Evolutionary conservation across 2,329 filamentous ascomycete species (phyloP).

Genomic region (Alternaria triticina): DNA sequence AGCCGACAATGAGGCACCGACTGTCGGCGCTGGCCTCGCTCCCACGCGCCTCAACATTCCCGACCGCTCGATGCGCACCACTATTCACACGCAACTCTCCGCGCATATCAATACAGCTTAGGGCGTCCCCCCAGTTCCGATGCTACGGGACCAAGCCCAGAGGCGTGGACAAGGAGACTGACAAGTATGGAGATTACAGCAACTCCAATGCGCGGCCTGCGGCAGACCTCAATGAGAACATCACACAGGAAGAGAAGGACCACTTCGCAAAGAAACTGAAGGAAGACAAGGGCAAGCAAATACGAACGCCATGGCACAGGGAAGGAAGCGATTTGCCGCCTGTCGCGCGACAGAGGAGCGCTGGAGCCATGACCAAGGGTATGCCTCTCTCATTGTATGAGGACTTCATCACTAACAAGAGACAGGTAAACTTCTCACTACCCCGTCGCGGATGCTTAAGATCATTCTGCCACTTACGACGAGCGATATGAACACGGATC

Average conservation of each 20-base stretch:
- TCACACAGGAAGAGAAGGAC: constrained; percentile 54
- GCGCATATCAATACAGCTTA: not conserved
- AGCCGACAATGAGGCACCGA: constrained; percentile 39
- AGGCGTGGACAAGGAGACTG: constrained; percentile 13
- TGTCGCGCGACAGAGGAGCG: constrained; percentile 57
- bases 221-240: constrained; percentile 51
- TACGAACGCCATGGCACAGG: constrained; percentile 70
- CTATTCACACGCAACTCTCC: constrained; percentile 4
- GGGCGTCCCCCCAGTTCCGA: constrained; percentile 3
- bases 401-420: constrained; percentile 9
- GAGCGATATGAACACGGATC: constrained; percentile 63
- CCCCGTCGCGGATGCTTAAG: constrained; percentile 80
- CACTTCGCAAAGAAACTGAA: constrained; percentile 53
- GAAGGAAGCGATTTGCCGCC: constrained; percentile 66
- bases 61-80: constrained; percentile 18
- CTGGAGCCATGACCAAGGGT: constrained; percentile 71
- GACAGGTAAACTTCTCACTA: constrained; percentile 77
- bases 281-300: constrained; percentile 62
- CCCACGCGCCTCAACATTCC: constrained; percentile 19
- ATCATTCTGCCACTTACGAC: constrained; percentile 77
- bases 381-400: not conserved
- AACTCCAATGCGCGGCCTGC: constrained; percentile 48
- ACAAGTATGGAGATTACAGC: constrained; percentile 29
- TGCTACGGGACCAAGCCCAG: not conserved
- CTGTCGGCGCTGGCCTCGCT: constrained; percentile 32